phyloP scores from a whole-genome alignment of 2,329 filamentous ascomycete species.

The Colletotrichum sansevieriae region DNA sequence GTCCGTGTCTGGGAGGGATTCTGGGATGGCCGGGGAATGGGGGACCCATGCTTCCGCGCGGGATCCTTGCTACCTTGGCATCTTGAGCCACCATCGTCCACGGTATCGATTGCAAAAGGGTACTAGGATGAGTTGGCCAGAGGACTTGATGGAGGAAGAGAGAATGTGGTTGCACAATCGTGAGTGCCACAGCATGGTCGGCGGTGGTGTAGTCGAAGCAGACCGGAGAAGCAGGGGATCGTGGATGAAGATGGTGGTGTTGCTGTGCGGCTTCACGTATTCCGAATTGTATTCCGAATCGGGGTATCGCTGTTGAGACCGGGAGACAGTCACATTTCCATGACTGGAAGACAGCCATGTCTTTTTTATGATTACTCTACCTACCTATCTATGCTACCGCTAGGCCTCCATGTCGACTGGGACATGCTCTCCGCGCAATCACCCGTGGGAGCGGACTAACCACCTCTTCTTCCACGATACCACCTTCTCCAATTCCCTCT shows the following conservation, averaged over 20 bases:
- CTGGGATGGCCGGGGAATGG: constrained; percentile 11
- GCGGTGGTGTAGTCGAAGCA: not conserved
- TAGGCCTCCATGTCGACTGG: not conserved
- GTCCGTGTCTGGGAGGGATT: not conserved
- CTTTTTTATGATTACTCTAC: constrained; percentile 10
- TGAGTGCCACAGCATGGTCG: no score
- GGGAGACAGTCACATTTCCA: not conserved
- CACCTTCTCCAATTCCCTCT: constrained; percentile 8
- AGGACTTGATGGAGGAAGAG: not conserved
- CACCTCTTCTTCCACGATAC: constrained; percentile 1
- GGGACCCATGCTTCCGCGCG: constrained; percentile 10
- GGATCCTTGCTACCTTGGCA: constrained; percentile 8
- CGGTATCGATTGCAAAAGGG: not conserved
- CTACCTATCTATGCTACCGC: constrained; percentile 12
- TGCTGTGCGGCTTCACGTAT: not conserved
- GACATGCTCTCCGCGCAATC: constrained; percentile 6
- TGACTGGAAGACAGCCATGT: not conserved
- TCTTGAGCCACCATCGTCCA: not conserved
- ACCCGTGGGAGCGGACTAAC: not conserved
- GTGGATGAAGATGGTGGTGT: not conserved
- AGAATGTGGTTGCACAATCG: no score
- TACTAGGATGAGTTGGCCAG: not conserved
- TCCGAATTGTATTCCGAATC: no score
- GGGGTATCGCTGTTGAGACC: not conserved
- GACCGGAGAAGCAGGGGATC: not conserved